Evolutionary conservation across 164 flowering plant genomes (phyloP), one percentile per base, ranked within the genome.

Genomic region (Sextonia rubra): DNA sequence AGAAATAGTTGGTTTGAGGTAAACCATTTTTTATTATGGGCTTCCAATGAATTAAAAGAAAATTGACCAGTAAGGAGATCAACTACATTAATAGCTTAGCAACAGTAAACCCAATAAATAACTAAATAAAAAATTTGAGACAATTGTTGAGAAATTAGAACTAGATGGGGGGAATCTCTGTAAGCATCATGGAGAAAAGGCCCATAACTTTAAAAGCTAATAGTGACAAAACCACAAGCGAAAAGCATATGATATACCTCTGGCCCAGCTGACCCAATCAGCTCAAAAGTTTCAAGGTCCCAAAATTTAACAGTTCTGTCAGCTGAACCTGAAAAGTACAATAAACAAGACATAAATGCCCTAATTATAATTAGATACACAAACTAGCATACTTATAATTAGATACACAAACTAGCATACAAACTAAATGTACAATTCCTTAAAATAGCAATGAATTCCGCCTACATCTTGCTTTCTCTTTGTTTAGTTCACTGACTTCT

Each of bases 201-300:
- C 32, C 26, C 30, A 47, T 20, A 68, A 68, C 17, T 11, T 63
- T 69, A 14, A 4, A 29, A 29, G 69, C 30, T 20, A 37, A 66
- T 29, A 12, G 32, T 69, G 2, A 72, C 12, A 3, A 62, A 55
- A 64, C 27, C 62, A n/a, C 47, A 55, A 22, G 66, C 37, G 18
- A 24, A 20, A 29, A 25, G 44, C 55, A 20, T 63, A n/a, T 44
- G 47, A 55, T 23, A 73, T 80, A 96, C 99, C 98, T 96, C 99
- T 64, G 97, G 94, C 52, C 95, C 97, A 77, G 94, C 83, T 20
- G 99, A 91, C 73, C 97, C 98, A 82, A 96, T 96, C 69, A 90
- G 86, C 85, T 96, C 99, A 89, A 96, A 96, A 48, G 98, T 93
- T 79, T 96, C 99, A 80, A 96, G 95, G 80, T 96, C 99, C 99